Evolutionary conservation across 805 yeast species (phyloP).

Genomic region (Hanseniaspora lachancei): DNA sequence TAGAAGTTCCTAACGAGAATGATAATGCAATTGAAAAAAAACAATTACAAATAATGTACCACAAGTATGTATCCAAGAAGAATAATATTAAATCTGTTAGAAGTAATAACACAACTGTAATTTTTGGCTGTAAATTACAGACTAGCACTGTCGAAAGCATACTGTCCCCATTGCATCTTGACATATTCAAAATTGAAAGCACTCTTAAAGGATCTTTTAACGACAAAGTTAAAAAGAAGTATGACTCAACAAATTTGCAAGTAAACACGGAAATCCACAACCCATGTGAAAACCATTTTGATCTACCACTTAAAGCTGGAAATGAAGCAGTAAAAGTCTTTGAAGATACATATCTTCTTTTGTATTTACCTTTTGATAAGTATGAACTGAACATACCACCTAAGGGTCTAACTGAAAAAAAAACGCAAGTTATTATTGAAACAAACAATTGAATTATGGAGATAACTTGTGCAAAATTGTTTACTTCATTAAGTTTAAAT

Average conservation of each 20-base stretch:
- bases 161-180: slow-evolving; percentile 48
- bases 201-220: slow-evolving; percentile 63
- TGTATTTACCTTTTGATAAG: slow-evolving; percentile 23
- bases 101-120: slow-evolving; percentile 42
- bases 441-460: slow-evolving; percentile 44
- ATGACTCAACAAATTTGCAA: slow-evolving; percentile 63
- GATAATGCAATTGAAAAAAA: slow-evolving; percentile 59
- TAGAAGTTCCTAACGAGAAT: slow-evolving; percentile 61
- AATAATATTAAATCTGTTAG: slow-evolving; percentile 55
- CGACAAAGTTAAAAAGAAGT: slow-evolving; percentile 62
- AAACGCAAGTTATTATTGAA: slow-evolving; percentile 40
- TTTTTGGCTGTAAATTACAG: slow-evolving; percentile 44
- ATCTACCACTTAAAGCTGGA: slow-evolving; percentile 39
- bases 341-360: slow-evolving; percentile 39
- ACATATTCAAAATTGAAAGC: slow-evolving; percentile 41
- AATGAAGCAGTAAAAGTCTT: slow-evolving; percentile 49
- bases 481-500: slow-evolving; percentile 23
- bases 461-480: slow-evolving; percentile 29
- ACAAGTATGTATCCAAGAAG: slow-evolving; percentile 67
- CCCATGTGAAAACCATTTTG: slow-evolving; percentile 48
- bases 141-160: slow-evolving; percentile 25
- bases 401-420: slow-evolving; percentile 51
- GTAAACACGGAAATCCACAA: slow-evolving; percentile 56
- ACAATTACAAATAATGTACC: slow-evolving; percentile 78
- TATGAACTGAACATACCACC: slow-evolving; percentile 39